Percentiles rank a stretch among this genome's conserved stretches.
phyloP scores from a whole-genome alignment of 2,329 filamentous ascomycete species.

The Colletotrichum tofieldiae region DNA sequence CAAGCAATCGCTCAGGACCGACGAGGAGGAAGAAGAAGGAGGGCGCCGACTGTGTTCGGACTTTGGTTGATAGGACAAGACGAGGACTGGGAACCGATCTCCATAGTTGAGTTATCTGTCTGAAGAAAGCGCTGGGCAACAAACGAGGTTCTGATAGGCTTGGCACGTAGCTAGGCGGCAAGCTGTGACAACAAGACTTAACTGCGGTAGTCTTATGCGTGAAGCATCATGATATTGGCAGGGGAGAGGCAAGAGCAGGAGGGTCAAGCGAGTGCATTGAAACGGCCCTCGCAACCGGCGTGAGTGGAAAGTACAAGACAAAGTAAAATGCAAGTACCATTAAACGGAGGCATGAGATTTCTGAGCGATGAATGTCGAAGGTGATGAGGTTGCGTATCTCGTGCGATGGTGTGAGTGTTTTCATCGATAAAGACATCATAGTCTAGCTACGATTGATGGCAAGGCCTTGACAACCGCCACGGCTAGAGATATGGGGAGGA shows the following conservation, averaged over 20 bases:
- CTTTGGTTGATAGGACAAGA: constrained; percentile 4
- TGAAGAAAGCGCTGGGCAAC: constrained; percentile 11
- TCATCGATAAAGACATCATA: constrained; percentile 42
- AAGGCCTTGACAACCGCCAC: constrained; percentile 35
- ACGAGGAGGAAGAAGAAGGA: neutral
- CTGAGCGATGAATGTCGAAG: constrained; percentile 1
- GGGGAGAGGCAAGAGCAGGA: constrained; percentile 14
- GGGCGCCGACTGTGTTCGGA: neutral
- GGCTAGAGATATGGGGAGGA: constrained; percentile 32
- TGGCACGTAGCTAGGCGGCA: constrained; percentile 5
- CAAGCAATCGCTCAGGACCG: neutral
- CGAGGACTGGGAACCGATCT: neutral
- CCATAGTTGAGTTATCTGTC: constrained; percentile 12
- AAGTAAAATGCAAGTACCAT: constrained; percentile 11
- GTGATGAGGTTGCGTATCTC: constrained; percentile 29
- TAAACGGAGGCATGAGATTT: constrained; percentile 6
- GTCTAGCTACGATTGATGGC: constrained; percentile 29
- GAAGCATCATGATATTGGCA: constrained; percentile 38
- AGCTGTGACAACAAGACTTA: constrained; percentile 17
- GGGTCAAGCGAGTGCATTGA: neutral
- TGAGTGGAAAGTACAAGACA: neutral
- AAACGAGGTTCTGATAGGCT: constrained; percentile 27
- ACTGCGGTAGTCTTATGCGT: constrained; percentile 34
- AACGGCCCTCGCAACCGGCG: constrained; percentile 23
- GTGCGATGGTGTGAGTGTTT: constrained; percentile 36